phyloP scores from a whole-genome alignment of 345 rosid species.

The Schrenkiella parvula region DNA sequence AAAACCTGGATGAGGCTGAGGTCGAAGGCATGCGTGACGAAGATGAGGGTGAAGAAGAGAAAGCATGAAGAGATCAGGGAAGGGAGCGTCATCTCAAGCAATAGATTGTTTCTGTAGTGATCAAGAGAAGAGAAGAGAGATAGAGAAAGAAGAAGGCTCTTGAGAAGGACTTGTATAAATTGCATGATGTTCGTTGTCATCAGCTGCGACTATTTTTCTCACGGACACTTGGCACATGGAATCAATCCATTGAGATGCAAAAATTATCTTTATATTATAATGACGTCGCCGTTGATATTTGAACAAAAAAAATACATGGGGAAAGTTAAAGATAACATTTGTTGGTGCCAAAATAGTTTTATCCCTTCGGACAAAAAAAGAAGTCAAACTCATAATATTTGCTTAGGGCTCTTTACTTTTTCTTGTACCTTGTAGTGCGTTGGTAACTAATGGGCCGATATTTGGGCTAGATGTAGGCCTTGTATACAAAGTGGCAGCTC shows the following conservation, averaged over 20 bases:
- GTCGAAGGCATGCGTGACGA: conserved; percentile 30
- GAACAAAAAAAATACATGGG: not conserved
- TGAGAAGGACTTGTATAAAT: not conserved
- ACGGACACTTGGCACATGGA: conserved; percentile 18
- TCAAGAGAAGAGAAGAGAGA: not conserved
- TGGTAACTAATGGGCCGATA: conserved; percentile 3
- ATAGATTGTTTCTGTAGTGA: not conserved
- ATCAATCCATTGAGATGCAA: not conserved
- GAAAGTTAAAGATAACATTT: not conserved
- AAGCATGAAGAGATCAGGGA: not conserved
- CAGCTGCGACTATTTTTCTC: not conserved
- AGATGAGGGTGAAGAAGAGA: conserved; percentile 10
- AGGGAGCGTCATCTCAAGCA: not conserved
- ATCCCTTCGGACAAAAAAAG: not conserved
- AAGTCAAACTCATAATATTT: not conserved
- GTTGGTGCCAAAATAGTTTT: not conserved
- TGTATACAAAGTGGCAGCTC: not conserved
- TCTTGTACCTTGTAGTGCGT: not conserved
- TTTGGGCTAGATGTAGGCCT: not conserved
- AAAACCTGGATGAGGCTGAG: conserved; percentile 32
- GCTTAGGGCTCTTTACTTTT: not conserved
- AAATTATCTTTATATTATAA: not conserved
- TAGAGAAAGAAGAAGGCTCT: not conserved
- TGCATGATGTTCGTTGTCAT: conserved; percentile 17
- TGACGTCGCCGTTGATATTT: not conserved